These are phyloP conservation scores for Arabidopsis arenosa DNA, from an alignment of 345 rosid species.

Conservation along the genomic window DNA sequence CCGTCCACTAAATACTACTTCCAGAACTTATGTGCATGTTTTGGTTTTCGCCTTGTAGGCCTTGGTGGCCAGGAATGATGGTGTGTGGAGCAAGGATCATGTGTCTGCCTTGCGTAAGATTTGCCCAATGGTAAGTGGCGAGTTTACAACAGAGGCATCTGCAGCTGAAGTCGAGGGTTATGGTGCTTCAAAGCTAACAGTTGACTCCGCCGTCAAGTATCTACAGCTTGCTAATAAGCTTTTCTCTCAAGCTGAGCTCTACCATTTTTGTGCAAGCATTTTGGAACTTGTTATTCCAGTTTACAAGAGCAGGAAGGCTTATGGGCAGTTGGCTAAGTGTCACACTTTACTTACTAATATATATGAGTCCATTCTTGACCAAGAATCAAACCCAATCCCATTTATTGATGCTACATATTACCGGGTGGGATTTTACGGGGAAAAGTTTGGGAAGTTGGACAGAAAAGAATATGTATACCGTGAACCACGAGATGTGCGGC, in stretches of 20 bases:
- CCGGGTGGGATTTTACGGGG: slow-evolving; percentile 98
- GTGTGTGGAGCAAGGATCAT: slow-evolving; percentile 99
- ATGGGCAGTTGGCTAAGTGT: slow-evolving; percentile 96
- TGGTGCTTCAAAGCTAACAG: slow-evolving; percentile 98
- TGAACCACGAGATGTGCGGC: slow-evolving; percentile 96
- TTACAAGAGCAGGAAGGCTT: slow-evolving; percentile 92
- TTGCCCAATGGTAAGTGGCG: slow-evolving; percentile 94
- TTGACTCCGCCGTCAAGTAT: slow-evolving; percentile 98
- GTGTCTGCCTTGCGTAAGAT: slow-evolving; percentile 81
- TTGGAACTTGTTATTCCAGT: slow-evolving; percentile 97
- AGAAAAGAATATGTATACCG: slow-evolving; percentile 86
- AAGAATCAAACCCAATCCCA: slow-evolving; percentile 94
- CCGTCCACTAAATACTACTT: slow-evolving; percentile 1
- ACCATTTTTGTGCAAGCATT: slow-evolving; percentile 97
- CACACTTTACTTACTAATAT: slow-evolving; percentile 86
- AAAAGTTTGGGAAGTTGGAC: slow-evolving; percentile 88
- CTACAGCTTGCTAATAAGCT: slow-evolving; percentile 95
- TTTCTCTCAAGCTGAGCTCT: slow-evolving; percentile 96
- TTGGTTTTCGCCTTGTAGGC: slow-evolving; percentile 57
- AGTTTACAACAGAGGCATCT: slow-evolving; percentile 89
- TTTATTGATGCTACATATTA: slow-evolving; percentile 98
- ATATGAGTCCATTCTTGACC: slow-evolving; percentile 93
- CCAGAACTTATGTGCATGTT: slow-evolving; percentile 17
- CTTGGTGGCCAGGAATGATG: slow-evolving; percentile 91
- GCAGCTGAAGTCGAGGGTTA: slow-evolving; percentile 99